phyloP scores from a whole-genome alignment of 1,284 basidiomycete genomes.

The Chalciporus piperatoides region DNA sequence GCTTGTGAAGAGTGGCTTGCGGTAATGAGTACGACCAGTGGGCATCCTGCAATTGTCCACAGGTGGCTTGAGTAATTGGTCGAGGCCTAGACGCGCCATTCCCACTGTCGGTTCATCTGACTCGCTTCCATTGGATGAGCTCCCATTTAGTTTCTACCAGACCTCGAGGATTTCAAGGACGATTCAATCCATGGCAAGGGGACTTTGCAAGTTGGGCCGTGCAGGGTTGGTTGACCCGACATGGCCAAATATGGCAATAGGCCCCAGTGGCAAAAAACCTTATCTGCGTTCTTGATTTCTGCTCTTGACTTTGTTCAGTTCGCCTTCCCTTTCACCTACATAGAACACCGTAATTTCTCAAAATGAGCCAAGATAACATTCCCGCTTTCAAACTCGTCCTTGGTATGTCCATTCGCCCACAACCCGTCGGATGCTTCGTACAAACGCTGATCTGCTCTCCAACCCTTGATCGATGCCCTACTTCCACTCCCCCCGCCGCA shows the following conservation, averaged over 20 bases:
- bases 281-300: slow-evolving; percentile 37
- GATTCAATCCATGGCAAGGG: too few relatives aligned
- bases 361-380: slow-evolving; percentile 44
- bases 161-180: neutral
- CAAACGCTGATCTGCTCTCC: slow-evolving; percentile 27
- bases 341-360: slow-evolving; percentile 25
- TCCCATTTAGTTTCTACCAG: neutral
- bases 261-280: slow-evolving; percentile 33
- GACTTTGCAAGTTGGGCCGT: neutral
- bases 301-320: slow-evolving; percentile 26
- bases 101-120: neutral
- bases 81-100: neutral
- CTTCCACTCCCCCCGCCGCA: slow-evolving; percentile 26
- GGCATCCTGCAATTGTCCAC: too few relatives aligned
- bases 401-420: slow-evolving; percentile 50
- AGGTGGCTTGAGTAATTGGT: neutral
- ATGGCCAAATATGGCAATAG: slow-evolving; percentile 24
- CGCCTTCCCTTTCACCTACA: slow-evolving; percentile 18
- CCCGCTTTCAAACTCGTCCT: slow-evolving; percentile 99
- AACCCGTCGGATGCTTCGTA: slow-evolving; percentile 8
- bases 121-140: neutral
- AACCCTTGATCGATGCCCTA: slow-evolving; percentile 27
- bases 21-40: too few relatives aligned
- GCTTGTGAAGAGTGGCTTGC: neutral
- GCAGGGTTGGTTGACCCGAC: slow-evolving; percentile 9